phyloP scores from a whole-genome alignment of 805 yeast genomes.

The Starmerella powellii region DNA sequence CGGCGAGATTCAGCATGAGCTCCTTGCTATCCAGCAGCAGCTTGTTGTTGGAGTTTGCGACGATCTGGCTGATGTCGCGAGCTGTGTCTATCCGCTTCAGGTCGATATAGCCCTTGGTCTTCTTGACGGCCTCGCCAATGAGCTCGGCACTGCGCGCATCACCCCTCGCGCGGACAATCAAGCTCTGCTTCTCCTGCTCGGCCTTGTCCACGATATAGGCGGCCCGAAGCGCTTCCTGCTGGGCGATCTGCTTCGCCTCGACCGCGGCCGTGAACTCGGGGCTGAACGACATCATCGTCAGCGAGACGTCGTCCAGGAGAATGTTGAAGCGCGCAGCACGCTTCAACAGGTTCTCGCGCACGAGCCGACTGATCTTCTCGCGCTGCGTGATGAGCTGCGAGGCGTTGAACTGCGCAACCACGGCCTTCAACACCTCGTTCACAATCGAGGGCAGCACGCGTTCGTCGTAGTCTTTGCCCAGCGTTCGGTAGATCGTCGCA shows the following conservation, averaged over 20 bases:
- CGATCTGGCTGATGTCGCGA: constrained; percentile 78
- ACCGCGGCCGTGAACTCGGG: constrained; percentile 97
- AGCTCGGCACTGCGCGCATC: constrained; percentile 96
- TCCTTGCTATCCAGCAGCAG: constrained; percentile 87
- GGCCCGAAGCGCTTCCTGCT: constrained; percentile 98
- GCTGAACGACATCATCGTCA: constrained; percentile 92
- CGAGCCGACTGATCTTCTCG: constrained; percentile 84
- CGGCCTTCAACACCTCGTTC: constrained; percentile 90
- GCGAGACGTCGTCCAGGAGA: constrained; percentile 84
- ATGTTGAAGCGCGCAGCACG: constrained; percentile 86
- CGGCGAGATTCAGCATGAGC: constrained; percentile 73
- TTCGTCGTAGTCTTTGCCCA: constrained; percentile 93
- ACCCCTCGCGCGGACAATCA: constrained; percentile 95
- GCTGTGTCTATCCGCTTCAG: constrained; percentile 95
- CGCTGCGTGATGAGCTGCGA: constrained; percentile 98
- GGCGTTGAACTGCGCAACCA: constrained; percentile 97
- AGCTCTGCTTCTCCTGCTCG: constrained; percentile 91
- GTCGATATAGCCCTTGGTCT: constrained; percentile 90
- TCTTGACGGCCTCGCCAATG: constrained; percentile 98
- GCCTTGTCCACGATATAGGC: constrained; percentile 96
- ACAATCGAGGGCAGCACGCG: constrained; percentile 96
- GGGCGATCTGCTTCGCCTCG: constrained; percentile 98
- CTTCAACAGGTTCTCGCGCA: constrained; percentile 79
- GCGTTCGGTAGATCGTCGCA: constrained; percentile 78
- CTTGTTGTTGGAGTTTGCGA: constrained; percentile 80